Evolutionary conservation across 352 stramenopile species (phyloP), one percentile per base, ranked within the genome.

Genomic region (Aphanomyces stellatus): DNA sequence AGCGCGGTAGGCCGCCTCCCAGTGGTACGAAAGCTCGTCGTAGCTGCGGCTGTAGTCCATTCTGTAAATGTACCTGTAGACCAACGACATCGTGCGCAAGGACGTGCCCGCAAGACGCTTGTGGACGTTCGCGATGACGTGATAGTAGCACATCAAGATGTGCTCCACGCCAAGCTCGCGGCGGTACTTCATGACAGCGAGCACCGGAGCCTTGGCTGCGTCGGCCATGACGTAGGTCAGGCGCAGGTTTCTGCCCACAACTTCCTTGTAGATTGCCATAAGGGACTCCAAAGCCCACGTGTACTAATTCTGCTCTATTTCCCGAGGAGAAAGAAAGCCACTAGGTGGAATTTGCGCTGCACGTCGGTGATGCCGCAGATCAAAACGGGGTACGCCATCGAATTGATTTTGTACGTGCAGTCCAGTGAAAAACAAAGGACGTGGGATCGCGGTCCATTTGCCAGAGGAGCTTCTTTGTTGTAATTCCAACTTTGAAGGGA

Each of bases 401-500:
- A 48, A 48, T 62, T 62, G 24, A 62, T 62, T 1, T 62, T 62
- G 24, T 62, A 62, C 19, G 53, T 62, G 35, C 53, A 43, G 51
- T 22, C 53, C 53, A 62, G 22, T 62, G 53, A n/a, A 62, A 62
- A 2, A 62, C 24, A 43, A 49, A 62, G 15, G 30, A 43, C 5
- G 15, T 48, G 1, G 19, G 53, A 43, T 62, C 35, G 31, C 35
- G 31, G 31, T 49, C n/a, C 35, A 62, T 41, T 48, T 43, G 19
- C 13, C 1, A 19, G 0, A 56, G 53, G 15, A 62, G 24, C 31
- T 48, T 41, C 31, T 49, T 62, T n/a, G 53, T 62, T 43, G 2
- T 62, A 2, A 62, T 48, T n/a, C 53, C 53, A 62, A 62, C 35
- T 3, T 3, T 49, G 35, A 62, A 62, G 8, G n/a, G 0, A 1